Percentiles rank a stretch among this genome's conserved stretches.
Conservation (phyloP, 805 yeast species). For the Lipomyces sp. region DNA sequence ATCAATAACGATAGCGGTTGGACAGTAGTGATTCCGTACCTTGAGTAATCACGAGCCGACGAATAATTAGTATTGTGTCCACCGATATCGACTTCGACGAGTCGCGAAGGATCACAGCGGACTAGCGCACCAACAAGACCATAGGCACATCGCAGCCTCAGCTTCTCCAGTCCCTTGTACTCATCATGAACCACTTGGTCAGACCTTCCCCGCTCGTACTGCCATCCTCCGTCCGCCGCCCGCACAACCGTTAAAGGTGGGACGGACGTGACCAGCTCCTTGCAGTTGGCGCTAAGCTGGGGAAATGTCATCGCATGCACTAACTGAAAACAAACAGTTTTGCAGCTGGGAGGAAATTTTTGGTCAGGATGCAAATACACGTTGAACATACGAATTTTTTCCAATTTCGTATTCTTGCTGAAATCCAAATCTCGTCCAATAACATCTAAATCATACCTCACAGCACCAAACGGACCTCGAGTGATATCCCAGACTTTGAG, state of each 20-base stretch:
- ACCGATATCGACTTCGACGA: neutral
- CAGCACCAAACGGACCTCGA: neutral
- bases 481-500: neutral
- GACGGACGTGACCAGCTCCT: neutral
- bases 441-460: neutral
- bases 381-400: neutral
- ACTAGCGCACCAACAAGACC: neutral
- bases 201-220: neutral
- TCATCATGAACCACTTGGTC: neutral
- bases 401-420: neutral
- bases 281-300: neutral
- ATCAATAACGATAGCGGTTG: neutral
- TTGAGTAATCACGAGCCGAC: neutral
- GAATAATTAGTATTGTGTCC: slow-evolving; percentile 1
- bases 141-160: neutral
- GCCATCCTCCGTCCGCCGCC: neutral
- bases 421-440: neutral
- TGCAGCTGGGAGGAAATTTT: neutral
- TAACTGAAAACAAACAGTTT: neutral
- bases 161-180: neutral
- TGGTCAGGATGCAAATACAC: slow-evolving; percentile 3
- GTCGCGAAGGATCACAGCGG: neutral
- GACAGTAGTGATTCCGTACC: neutral
- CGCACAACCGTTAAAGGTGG: neutral
- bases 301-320: neutral